These are phyloP conservation scores for Juglanconis sp. DNA, from an alignment of 2,329 filamentous ascomycete species.

Conservation along the genomic window DNA sequence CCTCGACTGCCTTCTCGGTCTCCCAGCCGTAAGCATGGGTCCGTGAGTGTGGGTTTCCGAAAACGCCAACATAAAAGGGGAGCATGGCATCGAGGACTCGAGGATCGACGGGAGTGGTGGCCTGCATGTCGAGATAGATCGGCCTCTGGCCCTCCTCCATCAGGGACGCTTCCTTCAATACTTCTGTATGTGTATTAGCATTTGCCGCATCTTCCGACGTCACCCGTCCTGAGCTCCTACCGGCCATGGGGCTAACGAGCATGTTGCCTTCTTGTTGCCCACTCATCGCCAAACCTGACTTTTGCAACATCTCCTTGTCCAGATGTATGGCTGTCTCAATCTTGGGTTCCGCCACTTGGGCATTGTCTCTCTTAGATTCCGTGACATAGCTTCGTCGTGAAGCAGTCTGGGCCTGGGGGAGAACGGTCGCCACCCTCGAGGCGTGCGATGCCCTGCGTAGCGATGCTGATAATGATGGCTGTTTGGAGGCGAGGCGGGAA, in stretches of 20 bases:
- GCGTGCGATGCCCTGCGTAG: conserved; percentile 31
- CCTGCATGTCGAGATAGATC: conserved; percentile 98
- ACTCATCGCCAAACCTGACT: conserved; percentile 56
- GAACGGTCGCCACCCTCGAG: conserved; percentile 30
- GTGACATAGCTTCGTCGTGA: conserved; percentile 71
- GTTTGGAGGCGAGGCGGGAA: conserved; percentile 52
- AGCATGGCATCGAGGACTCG: conserved; percentile 96
- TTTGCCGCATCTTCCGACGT: not conserved
- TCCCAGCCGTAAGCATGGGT: conserved; percentile 99
- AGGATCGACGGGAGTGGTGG: conserved; percentile 91
- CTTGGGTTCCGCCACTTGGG: conserved; percentile 79
- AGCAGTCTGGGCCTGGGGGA: conserved; percentile 26
- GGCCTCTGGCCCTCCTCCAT: conserved; percentile 91
- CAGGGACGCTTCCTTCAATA: conserved; percentile 86
- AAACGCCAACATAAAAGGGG: conserved; percentile 87
- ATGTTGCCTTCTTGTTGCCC: conserved; percentile 53
- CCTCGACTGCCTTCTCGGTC: conserved; percentile 88
- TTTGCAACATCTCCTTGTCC: conserved; percentile 78
- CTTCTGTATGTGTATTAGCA: conserved; percentile 44
- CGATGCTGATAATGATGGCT: conserved; percentile 34
- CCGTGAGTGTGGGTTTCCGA: conserved; percentile 94
- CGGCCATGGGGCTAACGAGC: conserved; percentile 78
- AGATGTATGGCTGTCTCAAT: conserved; percentile 81
- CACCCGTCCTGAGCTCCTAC: conserved; percentile 28
- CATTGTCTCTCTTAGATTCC: conserved; percentile 73